These are phyloP conservation scores for Chloranthus sessilifolius DNA, from an alignment of 164 flowering plant genomes.

Conservation along the genomic window DNA sequence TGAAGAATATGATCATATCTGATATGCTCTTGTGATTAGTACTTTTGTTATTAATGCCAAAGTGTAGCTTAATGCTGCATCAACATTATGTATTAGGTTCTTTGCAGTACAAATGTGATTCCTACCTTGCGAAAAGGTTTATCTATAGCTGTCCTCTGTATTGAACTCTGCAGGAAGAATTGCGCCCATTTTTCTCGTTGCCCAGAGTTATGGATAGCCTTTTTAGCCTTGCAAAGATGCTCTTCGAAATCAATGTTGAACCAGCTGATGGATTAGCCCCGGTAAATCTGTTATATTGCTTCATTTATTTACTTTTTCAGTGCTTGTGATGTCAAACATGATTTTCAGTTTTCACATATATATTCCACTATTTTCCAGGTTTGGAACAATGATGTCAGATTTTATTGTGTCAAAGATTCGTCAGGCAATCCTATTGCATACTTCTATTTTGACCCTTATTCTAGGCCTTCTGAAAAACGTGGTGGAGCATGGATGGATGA, in stretches of 20 bases:
- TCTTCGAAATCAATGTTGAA: constrained; percentile 75
- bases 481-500: constrained; percentile 99
- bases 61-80: no score
- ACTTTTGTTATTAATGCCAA: no score
- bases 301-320: constrained; percentile 9
- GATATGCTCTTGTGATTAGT: no score
- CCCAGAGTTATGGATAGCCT: constrained; percentile 99
- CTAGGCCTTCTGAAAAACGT: constrained; percentile 92
- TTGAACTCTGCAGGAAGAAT: constrained; percentile 63
- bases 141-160: neutral
- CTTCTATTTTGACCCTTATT: constrained; percentile 96
- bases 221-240: constrained; percentile 74
- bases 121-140: constrained; percentile 1
- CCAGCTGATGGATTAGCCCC: constrained; percentile 93
- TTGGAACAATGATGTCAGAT: constrained; percentile 84
- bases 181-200: constrained; percentile 90
- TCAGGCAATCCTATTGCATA: constrained; percentile 79
- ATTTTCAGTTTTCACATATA: neutral
- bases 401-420: constrained; percentile 77
- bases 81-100: no score
- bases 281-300: constrained; percentile 32
- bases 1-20: no score
- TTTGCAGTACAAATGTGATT: no score
- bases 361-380: constrained; percentile 37
- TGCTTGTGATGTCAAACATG: constrained; percentile 3